A percentile compares a stretch with the other conserved stretches of the same genome.
Conservation (phyloP, 1,284 basidiomycete genomes). For the Sparassis latifolia region DNA sequence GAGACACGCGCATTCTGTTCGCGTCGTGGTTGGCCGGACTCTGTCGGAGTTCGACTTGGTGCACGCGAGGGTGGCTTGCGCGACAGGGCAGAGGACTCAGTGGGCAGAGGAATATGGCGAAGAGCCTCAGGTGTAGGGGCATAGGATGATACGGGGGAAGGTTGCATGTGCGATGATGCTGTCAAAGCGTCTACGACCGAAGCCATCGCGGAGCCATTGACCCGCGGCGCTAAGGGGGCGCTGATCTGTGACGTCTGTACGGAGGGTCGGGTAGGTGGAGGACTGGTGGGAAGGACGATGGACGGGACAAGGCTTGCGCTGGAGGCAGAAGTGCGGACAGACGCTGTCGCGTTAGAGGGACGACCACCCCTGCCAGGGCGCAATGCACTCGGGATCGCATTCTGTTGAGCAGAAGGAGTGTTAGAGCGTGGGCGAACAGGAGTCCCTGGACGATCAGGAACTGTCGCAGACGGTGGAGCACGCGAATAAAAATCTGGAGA, state of each 20-base stretch:
- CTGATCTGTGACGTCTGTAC: constrained; percentile 7
- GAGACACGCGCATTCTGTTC: constrained; percentile 70
- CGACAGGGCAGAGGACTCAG: constrained; percentile 7
- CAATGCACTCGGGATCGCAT: constrained; percentile 25
- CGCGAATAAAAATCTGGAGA: constrained; percentile 18
- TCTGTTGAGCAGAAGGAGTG: constrained; percentile 19
- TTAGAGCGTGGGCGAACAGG: constrained; percentile 17
- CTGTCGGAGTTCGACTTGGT: constrained; percentile 12
- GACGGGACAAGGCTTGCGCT: constrained; percentile 21
- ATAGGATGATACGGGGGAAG: constrained; percentile 22
- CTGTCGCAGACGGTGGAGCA: constrained; percentile 5
- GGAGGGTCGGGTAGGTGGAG: constrained; percentile 10
- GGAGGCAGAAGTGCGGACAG: constrained; percentile 17
- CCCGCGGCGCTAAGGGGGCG: constrained; percentile 1
- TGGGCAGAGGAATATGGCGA: constrained; percentile 6
- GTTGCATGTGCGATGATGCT: constrained; percentile 17
- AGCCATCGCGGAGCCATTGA: constrained; percentile 13
- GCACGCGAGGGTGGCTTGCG: constrained; percentile 16
- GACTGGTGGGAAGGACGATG: constrained; percentile 16
- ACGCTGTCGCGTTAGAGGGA: constrained; percentile 29
- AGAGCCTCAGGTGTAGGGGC: constrained; percentile 13
- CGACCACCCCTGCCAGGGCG: constrained; percentile 30
- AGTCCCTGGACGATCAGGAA: constrained; percentile 14
- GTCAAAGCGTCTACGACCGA: constrained; percentile 19
- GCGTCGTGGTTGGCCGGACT: constrained; percentile 29